These are phyloP conservation scores for Flaveria sonorensis DNA, from an alignment of 129 eudicot species.

Conservation along the genomic window DNA sequence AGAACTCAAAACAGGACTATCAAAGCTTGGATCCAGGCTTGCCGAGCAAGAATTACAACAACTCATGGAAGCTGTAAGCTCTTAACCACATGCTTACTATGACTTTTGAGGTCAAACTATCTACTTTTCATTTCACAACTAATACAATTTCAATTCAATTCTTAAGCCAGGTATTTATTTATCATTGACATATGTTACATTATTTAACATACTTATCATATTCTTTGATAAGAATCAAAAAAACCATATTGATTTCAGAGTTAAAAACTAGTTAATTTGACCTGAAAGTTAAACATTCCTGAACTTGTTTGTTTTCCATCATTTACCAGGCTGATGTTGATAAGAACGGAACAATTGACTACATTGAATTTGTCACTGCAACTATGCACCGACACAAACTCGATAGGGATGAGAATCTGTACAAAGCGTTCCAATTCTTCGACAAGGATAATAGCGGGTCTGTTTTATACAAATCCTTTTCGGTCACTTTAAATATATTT, in stretches of 20 bases:
- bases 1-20: conserved; percentile 70
- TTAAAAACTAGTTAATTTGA: neutral
- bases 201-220: neutral
- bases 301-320: neutral
- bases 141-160: neutral
- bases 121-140: neutral
- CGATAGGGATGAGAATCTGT: conserved; percentile 66
- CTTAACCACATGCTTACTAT: neutral
- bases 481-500: neutral
- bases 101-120: conserved; percentile 15
- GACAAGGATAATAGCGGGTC: conserved; percentile 78
- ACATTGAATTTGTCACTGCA: conserved; percentile 72
- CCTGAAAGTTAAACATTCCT: conserved; percentile 6
- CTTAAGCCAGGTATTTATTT: neutral
- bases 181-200: neutral
- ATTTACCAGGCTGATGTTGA: conserved; percentile 74
- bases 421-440: conserved; percentile 67
- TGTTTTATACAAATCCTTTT: conserved; percentile 14
- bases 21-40: conserved; percentile 83
- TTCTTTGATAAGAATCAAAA: neutral
- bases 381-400: conserved; percentile 91
- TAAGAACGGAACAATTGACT: conserved; percentile 70
- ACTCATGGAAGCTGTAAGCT: conserved; percentile 89
- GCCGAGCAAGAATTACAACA: conserved; percentile 67
- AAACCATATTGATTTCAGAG: neutral